Evolutionary conservation across 1,139 yeast species (phyloP).

Genomic region (Debaryomyces sp.): DNA sequence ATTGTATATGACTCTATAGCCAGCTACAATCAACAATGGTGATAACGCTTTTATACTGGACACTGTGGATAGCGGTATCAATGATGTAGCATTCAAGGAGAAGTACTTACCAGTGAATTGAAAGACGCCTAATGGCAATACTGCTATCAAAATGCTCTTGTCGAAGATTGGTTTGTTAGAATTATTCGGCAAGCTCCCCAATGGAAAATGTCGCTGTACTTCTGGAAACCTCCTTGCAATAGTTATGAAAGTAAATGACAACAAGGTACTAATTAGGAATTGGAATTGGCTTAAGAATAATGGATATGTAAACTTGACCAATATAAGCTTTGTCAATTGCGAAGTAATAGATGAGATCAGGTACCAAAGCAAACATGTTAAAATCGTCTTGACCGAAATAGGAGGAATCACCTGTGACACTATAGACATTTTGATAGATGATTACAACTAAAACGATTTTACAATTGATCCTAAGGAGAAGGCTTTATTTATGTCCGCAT

Average conservation of each 20-base stretch:
- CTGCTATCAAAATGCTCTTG: constrained; percentile 25
- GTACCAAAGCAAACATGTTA: constrained; percentile 48
- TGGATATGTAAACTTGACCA: constrained; percentile 49
- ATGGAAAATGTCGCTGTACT: constrained; percentile 27
- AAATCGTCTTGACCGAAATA: constrained; percentile 32
- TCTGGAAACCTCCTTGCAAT: constrained; percentile 24
- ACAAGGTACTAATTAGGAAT: constrained; percentile 40
- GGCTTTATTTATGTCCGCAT: not conserved
- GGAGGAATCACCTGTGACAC: constrained; percentile 24
- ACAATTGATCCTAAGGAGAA: not conserved
- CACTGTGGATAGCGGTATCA: constrained; percentile 42
- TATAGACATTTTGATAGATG: constrained; percentile 2
- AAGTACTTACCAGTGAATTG: constrained; percentile 42
- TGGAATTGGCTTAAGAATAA: constrained; percentile 54
- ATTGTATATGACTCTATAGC: constrained; percentile 36
- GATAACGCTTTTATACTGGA: constrained; percentile 45
- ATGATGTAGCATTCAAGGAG: constrained; percentile 41
- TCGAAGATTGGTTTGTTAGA: constrained; percentile 24
- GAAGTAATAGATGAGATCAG: constrained; percentile 49
- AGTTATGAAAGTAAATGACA: constrained; percentile 29
- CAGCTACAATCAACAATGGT: constrained; percentile 39
- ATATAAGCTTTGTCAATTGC: constrained; percentile 47
- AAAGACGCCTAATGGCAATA: constrained; percentile 42
- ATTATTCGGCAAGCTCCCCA: constrained; percentile 34
- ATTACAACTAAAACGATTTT: constrained; percentile 2